Conservation (phyloP, 768 basidiomycete genomes). For the Hypsizygus marmoreus region DNA sequence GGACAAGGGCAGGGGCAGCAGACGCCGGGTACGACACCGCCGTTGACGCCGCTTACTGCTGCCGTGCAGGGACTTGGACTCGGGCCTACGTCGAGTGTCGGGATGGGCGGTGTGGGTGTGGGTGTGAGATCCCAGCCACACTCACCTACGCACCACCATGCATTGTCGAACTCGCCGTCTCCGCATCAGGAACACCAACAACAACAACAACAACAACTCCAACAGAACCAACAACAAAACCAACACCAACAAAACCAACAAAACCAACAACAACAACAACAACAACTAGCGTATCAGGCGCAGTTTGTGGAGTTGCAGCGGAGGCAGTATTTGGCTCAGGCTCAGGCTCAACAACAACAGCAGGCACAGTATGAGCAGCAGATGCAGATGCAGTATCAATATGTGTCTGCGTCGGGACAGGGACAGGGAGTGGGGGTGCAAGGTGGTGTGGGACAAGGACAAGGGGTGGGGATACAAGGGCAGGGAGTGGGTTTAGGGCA, state of each 20-base stretch:
- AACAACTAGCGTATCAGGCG: slow-evolving; percentile 21
- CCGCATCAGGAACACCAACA: slow-evolving; percentile 29
- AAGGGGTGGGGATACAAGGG: slow-evolving; percentile 3
- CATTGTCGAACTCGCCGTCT: slow-evolving; percentile 22
- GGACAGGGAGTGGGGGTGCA: slow-evolving; percentile 21
- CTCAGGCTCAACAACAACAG: slow-evolving; percentile 19
- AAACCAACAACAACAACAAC: slow-evolving; percentile 12
- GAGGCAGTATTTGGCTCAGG: slow-evolving; percentile 30
- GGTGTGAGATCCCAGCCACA: slow-evolving; percentile 34
- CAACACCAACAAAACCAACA: no score
- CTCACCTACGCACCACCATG: slow-evolving; percentile 31
- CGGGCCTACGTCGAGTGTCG: slow-evolving; percentile 25
- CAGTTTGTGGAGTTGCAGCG: slow-evolving; percentile 25
- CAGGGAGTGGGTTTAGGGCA: not conserved
- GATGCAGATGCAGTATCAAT: slow-evolving; percentile 17
- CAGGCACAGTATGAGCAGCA: slow-evolving; percentile 12
- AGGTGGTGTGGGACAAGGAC: slow-evolving; percentile 11
- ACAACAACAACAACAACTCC: slow-evolving; percentile 13
- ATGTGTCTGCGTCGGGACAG: slow-evolving; percentile 17
- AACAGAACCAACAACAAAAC: slow-evolving; percentile 14
- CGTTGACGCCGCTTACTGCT: slow-evolving; percentile 24
- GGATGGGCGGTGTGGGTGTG: slow-evolving; percentile 12
- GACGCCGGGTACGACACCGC: slow-evolving; percentile 19
- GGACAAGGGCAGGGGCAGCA: no score
- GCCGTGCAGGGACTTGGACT: slow-evolving; percentile 27